A percentile compares a stretch with the other conserved stretches of the same genome.
These are phyloP conservation scores for Dujonia santamariae DNA, from an alignment of 1,139 yeast genomes.

Conservation along the genomic window DNA sequence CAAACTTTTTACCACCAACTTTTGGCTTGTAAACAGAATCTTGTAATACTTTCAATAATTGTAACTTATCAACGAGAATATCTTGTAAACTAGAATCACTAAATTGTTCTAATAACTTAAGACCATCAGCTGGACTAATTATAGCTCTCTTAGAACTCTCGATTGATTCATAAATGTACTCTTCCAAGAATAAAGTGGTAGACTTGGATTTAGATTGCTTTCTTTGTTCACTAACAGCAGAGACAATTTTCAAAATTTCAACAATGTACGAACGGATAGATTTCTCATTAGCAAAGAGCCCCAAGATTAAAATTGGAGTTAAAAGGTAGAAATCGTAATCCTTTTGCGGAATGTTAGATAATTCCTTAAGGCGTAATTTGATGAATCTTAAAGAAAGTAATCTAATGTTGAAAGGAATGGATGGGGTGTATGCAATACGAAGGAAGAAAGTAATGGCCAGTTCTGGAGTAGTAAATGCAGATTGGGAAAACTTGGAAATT, in stretches of 20 bases:
- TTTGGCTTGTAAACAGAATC: slow-evolving; percentile 27
- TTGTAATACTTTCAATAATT: slow-evolving; percentile 24
- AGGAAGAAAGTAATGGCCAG: slow-evolving; percentile 52
- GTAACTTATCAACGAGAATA: slow-evolving; percentile 25
- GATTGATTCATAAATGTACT: slow-evolving; percentile 37
- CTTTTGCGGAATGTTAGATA: slow-evolving; percentile 10
- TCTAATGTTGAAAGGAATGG: slow-evolving; percentile 57
- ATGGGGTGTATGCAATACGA: slow-evolving; percentile 54
- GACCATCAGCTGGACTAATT: slow-evolving; percentile 64
- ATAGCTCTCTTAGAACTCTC: slow-evolving; percentile 46
- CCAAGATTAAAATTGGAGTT: slow-evolving; percentile 35
- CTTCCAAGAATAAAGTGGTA: slow-evolving; percentile 32
- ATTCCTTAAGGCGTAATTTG: slow-evolving; percentile 29
- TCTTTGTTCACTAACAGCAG: neutral
- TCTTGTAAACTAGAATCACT: slow-evolving; percentile 24
- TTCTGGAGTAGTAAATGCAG: slow-evolving; percentile 28
- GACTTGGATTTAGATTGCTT: slow-evolving; percentile 20
- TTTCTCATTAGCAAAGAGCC: slow-evolving; percentile 29
- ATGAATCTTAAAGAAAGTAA: slow-evolving; percentile 42
- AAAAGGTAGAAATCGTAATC: slow-evolving; percentile 29
- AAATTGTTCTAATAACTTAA: slow-evolving; percentile 34
- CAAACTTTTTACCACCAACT: slow-evolving; percentile 36
- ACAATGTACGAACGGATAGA: slow-evolving; percentile 26
- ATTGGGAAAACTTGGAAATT: slow-evolving; percentile 18
- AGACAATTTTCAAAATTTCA: slow-evolving; percentile 20